phyloP scores from a whole-genome alignment of 495 filamentous ascomycete genomes.

The Elasticomyces elasticus region DNA sequence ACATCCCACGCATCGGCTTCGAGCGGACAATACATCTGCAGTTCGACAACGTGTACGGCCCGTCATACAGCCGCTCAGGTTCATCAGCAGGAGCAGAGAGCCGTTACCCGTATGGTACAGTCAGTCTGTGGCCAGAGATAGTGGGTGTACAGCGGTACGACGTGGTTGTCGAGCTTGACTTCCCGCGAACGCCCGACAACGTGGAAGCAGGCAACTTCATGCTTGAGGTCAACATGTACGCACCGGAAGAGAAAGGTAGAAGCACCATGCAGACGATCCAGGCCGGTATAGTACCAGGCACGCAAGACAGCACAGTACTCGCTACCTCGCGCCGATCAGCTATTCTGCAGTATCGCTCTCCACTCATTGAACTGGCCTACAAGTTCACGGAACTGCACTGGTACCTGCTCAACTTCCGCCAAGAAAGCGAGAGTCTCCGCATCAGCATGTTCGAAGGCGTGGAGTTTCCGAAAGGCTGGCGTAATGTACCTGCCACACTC shows the following conservation, averaged over 20 bases:
- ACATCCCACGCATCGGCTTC: slow-evolving; percentile 62
- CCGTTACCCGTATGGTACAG: slow-evolving; percentile 46
- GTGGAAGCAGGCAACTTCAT: slow-evolving; percentile 77
- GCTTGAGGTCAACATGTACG: slow-evolving; percentile 45
- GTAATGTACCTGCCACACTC: slow-evolving; percentile 47
- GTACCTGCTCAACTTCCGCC: slow-evolving; percentile 48
- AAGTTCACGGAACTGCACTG: slow-evolving; percentile 46
- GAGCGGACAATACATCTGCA: slow-evolving; percentile 66
- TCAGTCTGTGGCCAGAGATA: slow-evolving; percentile 35
- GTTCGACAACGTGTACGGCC: slow-evolving; percentile 51
- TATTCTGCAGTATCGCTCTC: slow-evolving; percentile 56
- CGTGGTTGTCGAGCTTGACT: slow-evolving; percentile 45
- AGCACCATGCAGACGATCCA: slow-evolving; percentile 11
- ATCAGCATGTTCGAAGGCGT: slow-evolving; percentile 64
- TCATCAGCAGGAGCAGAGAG: slow-evolving; percentile 10
- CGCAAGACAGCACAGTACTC: slow-evolving; percentile 22
- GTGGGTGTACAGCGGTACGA: slow-evolving; percentile 53
- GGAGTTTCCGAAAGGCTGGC: slow-evolving; percentile 48
- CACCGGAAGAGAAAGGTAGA: slow-evolving; percentile 3
- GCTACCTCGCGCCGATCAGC: slow-evolving; percentile 49
- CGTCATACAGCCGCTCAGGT: background rate
- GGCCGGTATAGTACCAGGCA: slow-evolving; percentile 1
- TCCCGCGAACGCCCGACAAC: slow-evolving; percentile 54
- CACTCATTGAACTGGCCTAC: slow-evolving; percentile 43
- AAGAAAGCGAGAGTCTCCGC: slow-evolving; percentile 46